phyloP scores from a whole-genome alignment of 2,329 filamentous ascomycete genomes.

The Talaromyces funiculosus region DNA sequence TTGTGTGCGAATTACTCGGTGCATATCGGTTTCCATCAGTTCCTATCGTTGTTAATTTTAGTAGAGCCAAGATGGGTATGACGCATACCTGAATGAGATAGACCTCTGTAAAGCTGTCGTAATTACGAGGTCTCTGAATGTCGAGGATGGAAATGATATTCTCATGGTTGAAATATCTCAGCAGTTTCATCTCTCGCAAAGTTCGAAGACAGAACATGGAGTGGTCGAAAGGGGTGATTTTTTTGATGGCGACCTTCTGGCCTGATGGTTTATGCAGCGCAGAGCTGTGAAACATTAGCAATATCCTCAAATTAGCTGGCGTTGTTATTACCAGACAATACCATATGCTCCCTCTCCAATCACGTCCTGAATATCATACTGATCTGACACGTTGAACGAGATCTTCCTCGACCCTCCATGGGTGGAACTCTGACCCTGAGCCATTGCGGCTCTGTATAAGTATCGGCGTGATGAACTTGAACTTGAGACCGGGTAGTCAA shows the following conservation, averaged over 20 bases:
- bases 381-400: conserved; percentile 98
- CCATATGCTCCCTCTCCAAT: conserved; percentile 98
- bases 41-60: conserved; percentile 52
- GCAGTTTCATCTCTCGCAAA: conserved; percentile 96
- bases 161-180: conserved; percentile 99
- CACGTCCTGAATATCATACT: conserved; percentile 99
- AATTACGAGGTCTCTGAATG: conserved; percentile 95
- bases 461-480: neutral
- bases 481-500: neutral
- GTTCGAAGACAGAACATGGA: conserved; percentile 98
- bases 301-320: neutral
- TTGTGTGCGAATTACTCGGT: conserved; percentile 95
- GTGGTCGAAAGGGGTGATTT: conserved; percentile 98
- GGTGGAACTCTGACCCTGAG: conserved; percentile 37
- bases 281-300: conserved; percentile 55
- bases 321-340: conserved; percentile 77
- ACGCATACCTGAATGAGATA: conserved; percentile 86
- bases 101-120: conserved; percentile 93
- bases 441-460: conserved; percentile 27
- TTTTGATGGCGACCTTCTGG: conserved; percentile 99
- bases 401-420: conserved; percentile 74
- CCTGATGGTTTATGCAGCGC: conserved; percentile 96
- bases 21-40: conserved; percentile 99
- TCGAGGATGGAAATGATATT: conserved; percentile 99
- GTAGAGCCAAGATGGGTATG: neutral